Evolutionary conservation across 768 basidiomycete species (phyloP).

Genomic region (Termitomyces sp.): DNA sequence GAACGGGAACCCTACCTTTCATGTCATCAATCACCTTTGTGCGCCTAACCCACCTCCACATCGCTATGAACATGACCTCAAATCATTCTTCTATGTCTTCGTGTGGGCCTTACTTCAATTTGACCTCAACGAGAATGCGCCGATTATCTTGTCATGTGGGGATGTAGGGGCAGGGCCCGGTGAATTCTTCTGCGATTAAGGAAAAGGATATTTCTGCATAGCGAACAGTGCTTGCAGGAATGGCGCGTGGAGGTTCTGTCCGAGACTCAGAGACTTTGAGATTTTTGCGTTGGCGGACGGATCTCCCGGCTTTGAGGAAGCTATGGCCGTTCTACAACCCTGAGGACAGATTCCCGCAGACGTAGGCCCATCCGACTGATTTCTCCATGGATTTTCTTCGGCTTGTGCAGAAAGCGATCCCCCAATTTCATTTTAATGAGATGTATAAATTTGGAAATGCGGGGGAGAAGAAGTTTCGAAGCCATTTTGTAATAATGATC

Average conservation of each 20-base stretch:
- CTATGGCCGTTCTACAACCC: not conserved
- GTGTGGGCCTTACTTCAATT: constrained; percentile 5
- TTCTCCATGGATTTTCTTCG: not conserved
- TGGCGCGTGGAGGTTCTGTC: not conserved
- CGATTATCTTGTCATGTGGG: not conserved
- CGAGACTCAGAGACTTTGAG: not conserved
- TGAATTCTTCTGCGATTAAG: not conserved
- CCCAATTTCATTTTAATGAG: not conserved
- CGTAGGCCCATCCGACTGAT: too few relatives aligned
- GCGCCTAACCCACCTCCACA: not conserved
- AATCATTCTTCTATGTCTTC: constrained; percentile 9
- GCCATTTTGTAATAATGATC: not conserved
- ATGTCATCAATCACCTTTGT: not conserved
- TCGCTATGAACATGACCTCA: constrained; percentile 1
- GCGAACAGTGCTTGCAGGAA: not conserved
- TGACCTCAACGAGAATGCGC: not conserved
- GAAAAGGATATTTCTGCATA: not conserved
- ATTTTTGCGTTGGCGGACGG: not conserved
- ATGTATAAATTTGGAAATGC: not conserved
- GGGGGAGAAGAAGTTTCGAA: not conserved
- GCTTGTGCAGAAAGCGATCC: not conserved
- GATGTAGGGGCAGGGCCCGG: not conserved
- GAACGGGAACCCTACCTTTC: not conserved
- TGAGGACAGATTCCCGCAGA: not conserved
- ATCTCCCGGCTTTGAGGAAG: not conserved